A percentile compares a stretch with the other conserved stretches of the same genome.
phyloP scores from a whole-genome alignment of 1,139 yeast species.

The Hanseniaspora uvarum region DNA sequence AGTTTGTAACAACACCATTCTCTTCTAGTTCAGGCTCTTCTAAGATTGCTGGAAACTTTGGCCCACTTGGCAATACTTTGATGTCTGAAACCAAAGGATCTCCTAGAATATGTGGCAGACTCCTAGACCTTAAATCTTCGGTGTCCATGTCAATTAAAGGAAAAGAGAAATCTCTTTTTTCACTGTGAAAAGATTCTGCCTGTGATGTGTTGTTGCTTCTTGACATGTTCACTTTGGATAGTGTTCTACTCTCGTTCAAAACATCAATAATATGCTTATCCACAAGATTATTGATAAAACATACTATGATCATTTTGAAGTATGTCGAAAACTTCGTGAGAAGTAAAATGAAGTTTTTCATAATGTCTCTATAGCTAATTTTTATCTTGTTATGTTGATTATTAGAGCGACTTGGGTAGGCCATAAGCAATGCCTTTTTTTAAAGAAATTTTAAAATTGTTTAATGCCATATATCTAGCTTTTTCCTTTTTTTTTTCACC shows the following conservation, averaged over 20 bases:
- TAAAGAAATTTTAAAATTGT: no score
- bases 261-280: conserved; percentile 10
- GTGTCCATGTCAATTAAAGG: not conserved
- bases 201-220: not conserved
- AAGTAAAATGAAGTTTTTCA: not conserved
- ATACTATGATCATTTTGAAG: conserved; percentile 10
- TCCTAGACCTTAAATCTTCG: conserved; percentile 6
- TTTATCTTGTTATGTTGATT: no score
- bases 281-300: conserved; percentile 13
- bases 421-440: no score
- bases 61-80: not conserved
- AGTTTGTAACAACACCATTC: not conserved
- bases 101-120: conserved; percentile 5
- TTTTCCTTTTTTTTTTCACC: no score
- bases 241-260: not conserved
- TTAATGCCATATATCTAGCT: no score
- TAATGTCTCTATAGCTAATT: not conserved
- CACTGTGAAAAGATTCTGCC: not conserved
- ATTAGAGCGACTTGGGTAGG: no score
- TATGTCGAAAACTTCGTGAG: conserved; percentile 10
- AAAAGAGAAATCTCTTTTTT: not conserved
- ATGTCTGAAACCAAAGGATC: not conserved
- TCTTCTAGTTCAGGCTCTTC: not conserved
- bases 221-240: not conserved
- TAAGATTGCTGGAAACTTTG: not conserved